phyloP scores from a whole-genome alignment of 2,329 filamentous ascomycete species.

The Ampelomyces quisqualis region DNA sequence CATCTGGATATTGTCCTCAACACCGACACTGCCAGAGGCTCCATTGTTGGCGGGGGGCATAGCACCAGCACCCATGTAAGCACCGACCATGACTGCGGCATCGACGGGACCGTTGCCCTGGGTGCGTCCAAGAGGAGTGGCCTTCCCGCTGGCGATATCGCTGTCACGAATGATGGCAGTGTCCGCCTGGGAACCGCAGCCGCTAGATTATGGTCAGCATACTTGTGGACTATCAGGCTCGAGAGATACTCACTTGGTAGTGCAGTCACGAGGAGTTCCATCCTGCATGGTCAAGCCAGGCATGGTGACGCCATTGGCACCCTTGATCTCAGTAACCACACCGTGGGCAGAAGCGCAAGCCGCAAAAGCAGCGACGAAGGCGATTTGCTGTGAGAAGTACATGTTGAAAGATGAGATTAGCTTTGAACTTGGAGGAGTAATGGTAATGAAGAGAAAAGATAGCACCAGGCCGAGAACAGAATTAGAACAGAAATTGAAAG shows the following conservation, averaged over 20 bases:
- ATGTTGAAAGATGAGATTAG: conserved; percentile 28
- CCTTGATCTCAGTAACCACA: conserved; percentile 57
- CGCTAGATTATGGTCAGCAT: conserved; percentile 23
- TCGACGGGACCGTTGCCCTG: conserved; percentile 62
- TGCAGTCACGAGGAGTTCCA: conserved; percentile 68
- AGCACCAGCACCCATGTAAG: conserved; percentile 56
- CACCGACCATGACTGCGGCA: conserved; percentile 58
- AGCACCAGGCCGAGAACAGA: conserved; percentile 25
- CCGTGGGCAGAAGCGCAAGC: conserved; percentile 58
- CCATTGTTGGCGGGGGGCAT: conserved; percentile 36
- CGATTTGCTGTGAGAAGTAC: conserved; percentile 30
- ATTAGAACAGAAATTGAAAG: conserved; percentile 7
- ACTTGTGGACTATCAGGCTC: not conserved
- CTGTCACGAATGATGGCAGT: conserved; percentile 66
- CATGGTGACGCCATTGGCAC: conserved; percentile 64
- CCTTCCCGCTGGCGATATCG: conserved; percentile 58
- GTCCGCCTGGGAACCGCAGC: conserved; percentile 66
- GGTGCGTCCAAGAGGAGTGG: conserved; percentile 63
- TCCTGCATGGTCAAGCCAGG: conserved; percentile 63
- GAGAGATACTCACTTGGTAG: conserved; percentile 43
- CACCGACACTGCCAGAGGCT: conserved; percentile 32
- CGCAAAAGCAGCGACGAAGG: conserved; percentile 27
- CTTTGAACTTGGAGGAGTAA: conserved; percentile 8
- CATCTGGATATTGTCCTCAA: conserved; percentile 36
- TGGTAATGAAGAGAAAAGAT: conserved; percentile 10